Base-by-base conservation (phyloP, 768 basidiomycete genomes). In the Leccinum disarticulatum region DNA sequence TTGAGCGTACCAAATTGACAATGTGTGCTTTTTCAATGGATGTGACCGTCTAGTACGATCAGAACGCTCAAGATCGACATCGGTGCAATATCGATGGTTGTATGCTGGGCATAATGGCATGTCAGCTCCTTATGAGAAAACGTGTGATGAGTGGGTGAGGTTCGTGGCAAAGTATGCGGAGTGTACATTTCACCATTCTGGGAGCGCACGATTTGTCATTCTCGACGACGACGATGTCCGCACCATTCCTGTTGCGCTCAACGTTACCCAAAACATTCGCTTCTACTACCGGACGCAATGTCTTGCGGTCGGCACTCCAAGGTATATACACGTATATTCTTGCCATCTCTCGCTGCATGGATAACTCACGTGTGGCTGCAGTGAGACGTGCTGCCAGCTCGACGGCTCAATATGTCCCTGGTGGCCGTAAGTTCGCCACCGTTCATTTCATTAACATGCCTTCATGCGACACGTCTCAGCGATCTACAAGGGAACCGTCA, bases 401-500 rank as follows among this genome's bases (percentile, higher is more conserved):
- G 17, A 63, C 67, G 4, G 59, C 70, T 4, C 65, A 72, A 59
- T 88, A 88, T 63, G 81, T 88, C 64, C 86, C 88, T 52, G 88
- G 88, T 61, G 87, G 88, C 68, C 87, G 87, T 88, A 70, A 68
- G 87, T 85, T 25, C 17, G 17, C 1, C 28, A 25, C 25, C 33
- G 7, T 48, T 19, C 11, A 31, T 55, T 17, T 15, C 15, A 38
- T 58, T 2, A 38, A n/a, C 47, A 30, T 22, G 8, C 51, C n/a
- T 52, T 56, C 17, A 65, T 0, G 15, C 8, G 1, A 30, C 15
- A 49, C 48, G 19, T 31, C 30, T 17, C 62, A 93, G 94, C 95
- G 60, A 83, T 97, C 69, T 84, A 89, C 77, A 85, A 85, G 72
- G 97, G 96, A 54, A 91, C 93, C 31, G 95, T 94, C 61, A 98